Base-by-base conservation (phyloP, 352 stramenopile species). In the Phytopythium cucurbitacearum region DNA sequence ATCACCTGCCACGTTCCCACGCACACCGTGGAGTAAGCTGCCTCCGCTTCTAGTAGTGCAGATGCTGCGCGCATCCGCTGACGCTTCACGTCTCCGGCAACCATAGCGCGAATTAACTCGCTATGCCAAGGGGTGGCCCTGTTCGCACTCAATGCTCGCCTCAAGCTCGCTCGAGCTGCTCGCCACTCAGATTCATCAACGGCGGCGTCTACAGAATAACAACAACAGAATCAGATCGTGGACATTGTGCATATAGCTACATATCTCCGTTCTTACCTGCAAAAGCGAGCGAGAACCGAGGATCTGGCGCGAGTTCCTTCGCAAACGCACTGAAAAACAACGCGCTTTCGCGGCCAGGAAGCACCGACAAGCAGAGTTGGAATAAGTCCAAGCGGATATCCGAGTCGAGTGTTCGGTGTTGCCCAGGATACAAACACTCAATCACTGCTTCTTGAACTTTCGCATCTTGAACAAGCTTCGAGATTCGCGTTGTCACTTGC, bases 1-100 rank as follows among this genome's bases (percentile, higher is more conserved):
- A 79, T 51, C 39, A 91, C 55, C 7, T 62, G 61, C 80, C 80
- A 91, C 39, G 59, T 43, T 28, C 70, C 69, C 40, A 80, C 44
- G 5, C 60, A 60, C 36, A 82, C 50, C 36, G 75, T 64, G n/a
- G 81, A 63, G 6, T 48, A 37, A 49, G 57, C 48, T 11, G 83
- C 46, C 21, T 72, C 62, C 21, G 49, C 51, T 37, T 76, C 57
- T 0, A 85, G 56, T 21, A 78, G 33, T 51, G 36, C 57, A 3
- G 72, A 77, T 15, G 78, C 59, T 21, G 62, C 56, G 28, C 71
- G 76, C 59, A 80, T 66, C 32, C 77, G 78, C 39, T 62, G 48
- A 10, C 70, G 56, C 40, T 62, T 59, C 11, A 85, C 39, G 6
- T 83, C 75, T 1, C 76, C 54, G 1, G 59, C 56, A n/a, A 81